Conservation (phyloP, 2,329 filamentous ascomycete genomes). For the Trichoderma endophyticum region DNA sequence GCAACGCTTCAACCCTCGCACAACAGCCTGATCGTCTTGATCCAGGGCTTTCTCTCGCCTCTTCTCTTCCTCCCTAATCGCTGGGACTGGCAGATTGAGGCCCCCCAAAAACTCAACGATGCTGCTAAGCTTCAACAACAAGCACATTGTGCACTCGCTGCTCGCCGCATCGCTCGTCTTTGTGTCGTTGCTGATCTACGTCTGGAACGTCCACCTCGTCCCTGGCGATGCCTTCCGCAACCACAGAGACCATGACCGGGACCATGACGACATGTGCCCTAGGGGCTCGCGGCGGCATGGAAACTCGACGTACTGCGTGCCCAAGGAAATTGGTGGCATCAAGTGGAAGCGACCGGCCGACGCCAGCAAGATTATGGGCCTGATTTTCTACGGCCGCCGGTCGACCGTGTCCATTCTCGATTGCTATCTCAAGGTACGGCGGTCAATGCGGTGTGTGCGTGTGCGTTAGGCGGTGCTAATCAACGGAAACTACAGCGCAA, state of each 20-base stretch:
- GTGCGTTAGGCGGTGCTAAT: background rate
- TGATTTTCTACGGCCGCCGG: conserved; percentile 46
- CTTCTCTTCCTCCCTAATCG: background rate
- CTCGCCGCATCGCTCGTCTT: conserved; percentile 12
- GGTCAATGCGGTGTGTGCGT: background rate
- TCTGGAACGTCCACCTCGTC: conserved; percentile 16
- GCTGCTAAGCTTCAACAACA: conserved; percentile 12
- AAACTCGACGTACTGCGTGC: conserved; percentile 10
- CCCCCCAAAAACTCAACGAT: background rate
- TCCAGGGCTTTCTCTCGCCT: background rate
- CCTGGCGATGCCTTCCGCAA: background rate
- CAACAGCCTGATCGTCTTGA: background rate
- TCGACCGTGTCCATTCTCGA: conserved; percentile 44
- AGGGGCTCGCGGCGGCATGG: background rate
- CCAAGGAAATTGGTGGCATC: conserved; percentile 6
- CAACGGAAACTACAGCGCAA: conserved; percentile 34
- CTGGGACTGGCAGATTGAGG: background rate
- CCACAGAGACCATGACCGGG: background rate
- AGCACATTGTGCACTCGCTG: conserved; percentile 12
- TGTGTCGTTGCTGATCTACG: conserved; percentile 14
- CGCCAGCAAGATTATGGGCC: conserved; percentile 38
- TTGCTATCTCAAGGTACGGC: conserved; percentile 42
- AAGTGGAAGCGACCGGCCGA: conserved; percentile 14
- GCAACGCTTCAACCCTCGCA: too few species aligned
- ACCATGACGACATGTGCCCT: conserved; percentile 6